These are phyloP conservation scores for Castanopsis chinensis DNA, from an alignment of 306 rosid species.

Conservation along the genomic window DNA sequence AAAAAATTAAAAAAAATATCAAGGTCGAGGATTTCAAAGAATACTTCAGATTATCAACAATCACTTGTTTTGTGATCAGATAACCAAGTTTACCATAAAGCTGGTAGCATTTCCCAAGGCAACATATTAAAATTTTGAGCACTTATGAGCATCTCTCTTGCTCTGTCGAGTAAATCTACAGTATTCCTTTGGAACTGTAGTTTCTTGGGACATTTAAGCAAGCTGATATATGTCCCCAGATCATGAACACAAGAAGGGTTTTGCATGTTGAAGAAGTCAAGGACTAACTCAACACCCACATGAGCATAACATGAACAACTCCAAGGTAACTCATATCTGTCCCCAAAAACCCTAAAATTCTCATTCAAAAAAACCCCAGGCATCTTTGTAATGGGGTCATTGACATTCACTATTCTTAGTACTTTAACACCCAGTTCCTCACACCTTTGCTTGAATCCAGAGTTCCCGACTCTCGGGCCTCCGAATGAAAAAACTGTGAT, in stretches of 20 bases:
- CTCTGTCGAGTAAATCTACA: constrained; percentile 39
- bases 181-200: constrained; percentile 3
- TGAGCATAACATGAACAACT: constrained; percentile 80
- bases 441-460: constrained; percentile 62
- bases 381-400: constrained; percentile 85
- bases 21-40: neutral
- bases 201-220: constrained; percentile 42
- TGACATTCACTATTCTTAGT: constrained; percentile 64
- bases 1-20: neutral
- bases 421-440: constrained; percentile 82
- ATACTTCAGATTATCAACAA: constrained; percentile 8
- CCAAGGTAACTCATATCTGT: constrained; percentile 52
- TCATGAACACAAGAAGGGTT: constrained; percentile 96
- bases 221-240: constrained; percentile 57
- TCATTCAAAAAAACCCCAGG: constrained; percentile 86
- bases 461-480: constrained; percentile 86
- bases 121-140: constrained; percentile 35
- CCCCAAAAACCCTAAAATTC: constrained; percentile 80
- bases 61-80: constrained; percentile 31
- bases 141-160: constrained; percentile 28
- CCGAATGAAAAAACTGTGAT: constrained; percentile 81
- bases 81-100: constrained; percentile 17
- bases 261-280: constrained; percentile 77
- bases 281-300: constrained; percentile 77
- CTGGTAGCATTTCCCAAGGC: constrained; percentile 21